Conservation (phyloP, 495 filamentous ascomycete species). For the Podospora pseudoanserina region DNA sequence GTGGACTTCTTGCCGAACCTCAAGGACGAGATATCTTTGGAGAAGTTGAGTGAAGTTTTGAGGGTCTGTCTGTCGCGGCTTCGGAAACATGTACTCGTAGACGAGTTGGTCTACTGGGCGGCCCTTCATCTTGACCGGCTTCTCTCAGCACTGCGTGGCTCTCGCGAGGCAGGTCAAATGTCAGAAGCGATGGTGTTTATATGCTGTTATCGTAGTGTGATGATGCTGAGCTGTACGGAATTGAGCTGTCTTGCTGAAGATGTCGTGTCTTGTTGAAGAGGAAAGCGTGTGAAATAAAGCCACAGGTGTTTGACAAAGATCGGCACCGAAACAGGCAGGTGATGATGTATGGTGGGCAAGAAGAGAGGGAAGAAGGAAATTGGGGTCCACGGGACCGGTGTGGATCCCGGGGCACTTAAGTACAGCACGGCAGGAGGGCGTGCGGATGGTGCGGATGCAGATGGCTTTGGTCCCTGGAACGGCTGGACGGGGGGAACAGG, state of each 20-base stretch:
- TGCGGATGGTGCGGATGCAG: constrained; percentile 12
- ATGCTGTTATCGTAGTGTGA: neutral
- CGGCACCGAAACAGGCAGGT: constrained; percentile 10
- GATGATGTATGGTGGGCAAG: constrained; percentile 5
- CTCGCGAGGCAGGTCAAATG: neutral
- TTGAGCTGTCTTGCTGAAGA: neutral
- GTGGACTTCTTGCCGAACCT: constrained; percentile 81
- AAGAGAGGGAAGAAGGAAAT: constrained; percentile 14
- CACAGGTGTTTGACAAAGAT: constrained; percentile 2
- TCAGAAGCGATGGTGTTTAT: neutral
- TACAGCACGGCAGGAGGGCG: constrained; percentile 12
- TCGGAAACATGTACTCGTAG: constrained; percentile 54
- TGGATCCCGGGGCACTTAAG: constrained; percentile 11
- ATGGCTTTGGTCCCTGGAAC: constrained; percentile 6
- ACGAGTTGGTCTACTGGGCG: constrained; percentile 52
- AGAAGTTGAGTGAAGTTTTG: constrained; percentile 52
- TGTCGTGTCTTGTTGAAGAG: neutral
- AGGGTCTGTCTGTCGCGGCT: constrained; percentile 47
- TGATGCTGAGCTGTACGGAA: neutral
- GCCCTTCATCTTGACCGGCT: constrained; percentile 48
- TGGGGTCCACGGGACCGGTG: constrained; percentile 21
- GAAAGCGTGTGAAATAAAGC: neutral
- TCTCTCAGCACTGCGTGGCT: neutral
- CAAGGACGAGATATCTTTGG: constrained; percentile 68
- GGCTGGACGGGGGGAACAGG: constrained; percentile 15